A percentile compares a stretch with the other conserved stretches of the same genome.
Evolutionary conservation across 352 stramenopile genomes (phyloP).

Genomic region (Phytophthora cryptogea): DNA sequence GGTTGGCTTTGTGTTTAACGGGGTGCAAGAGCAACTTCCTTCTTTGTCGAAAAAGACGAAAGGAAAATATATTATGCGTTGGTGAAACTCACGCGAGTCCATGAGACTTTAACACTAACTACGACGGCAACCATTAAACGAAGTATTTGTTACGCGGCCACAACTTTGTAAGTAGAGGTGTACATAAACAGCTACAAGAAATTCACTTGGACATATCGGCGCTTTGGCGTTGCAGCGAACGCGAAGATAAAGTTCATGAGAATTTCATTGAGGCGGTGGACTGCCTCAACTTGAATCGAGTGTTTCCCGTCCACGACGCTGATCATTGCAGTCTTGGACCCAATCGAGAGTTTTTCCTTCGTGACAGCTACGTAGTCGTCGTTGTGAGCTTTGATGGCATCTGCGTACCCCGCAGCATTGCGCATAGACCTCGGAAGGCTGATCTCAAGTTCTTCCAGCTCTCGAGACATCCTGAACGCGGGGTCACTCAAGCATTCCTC

Average conservation of each 20-base stretch:
- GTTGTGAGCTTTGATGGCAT: background rate
- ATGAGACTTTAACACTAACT: too few species aligned
- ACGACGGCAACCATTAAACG: too few species aligned
- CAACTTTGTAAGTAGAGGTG: background rate
- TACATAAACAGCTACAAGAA: background rate
- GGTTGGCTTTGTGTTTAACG: too few species aligned
- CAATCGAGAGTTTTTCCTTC: constrained; percentile 8
- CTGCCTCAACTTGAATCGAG: background rate
- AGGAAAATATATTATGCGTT: too few species aligned
- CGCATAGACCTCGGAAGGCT: background rate
- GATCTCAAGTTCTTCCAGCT: constrained; percentile 16
- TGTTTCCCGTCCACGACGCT: constrained; percentile 5
- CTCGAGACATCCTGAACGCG: constrained; percentile 1
- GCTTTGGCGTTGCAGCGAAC: constrained; percentile 19
- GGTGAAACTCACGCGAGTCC: too few species aligned
- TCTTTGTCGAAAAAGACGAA: too few species aligned
- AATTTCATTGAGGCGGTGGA: constrained; percentile 5
- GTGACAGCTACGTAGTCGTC: constrained; percentile 9
- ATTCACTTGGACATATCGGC: constrained; percentile 5
- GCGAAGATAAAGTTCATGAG: constrained; percentile 13
- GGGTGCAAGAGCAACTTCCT: too few species aligned
- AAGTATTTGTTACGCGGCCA: background rate
- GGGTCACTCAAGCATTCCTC: constrained; percentile 9
- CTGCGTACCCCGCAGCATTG: background rate
- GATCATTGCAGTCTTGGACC: constrained; percentile 13